These are phyloP conservation scores for Colletotrichum viniferum DNA, from an alignment of 2,329 filamentous ascomycete genomes.

Conservation along the genomic window DNA sequence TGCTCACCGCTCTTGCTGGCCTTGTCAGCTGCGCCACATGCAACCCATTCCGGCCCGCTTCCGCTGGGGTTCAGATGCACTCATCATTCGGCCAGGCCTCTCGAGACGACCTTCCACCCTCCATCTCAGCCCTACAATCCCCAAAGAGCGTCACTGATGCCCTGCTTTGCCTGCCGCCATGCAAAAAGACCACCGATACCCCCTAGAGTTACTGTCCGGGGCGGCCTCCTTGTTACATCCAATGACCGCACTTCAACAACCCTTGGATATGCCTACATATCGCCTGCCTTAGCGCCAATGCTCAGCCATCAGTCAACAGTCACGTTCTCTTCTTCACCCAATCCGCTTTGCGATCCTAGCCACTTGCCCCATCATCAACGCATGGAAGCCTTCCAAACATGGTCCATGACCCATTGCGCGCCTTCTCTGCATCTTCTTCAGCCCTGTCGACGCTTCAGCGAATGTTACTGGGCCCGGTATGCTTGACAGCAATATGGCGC, in stretches of 20 bases:
- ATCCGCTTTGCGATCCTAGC: background rate
- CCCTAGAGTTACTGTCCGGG: background rate
- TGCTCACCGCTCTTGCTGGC: conserved; percentile 13
- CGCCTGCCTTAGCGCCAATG: conserved; percentile 8
- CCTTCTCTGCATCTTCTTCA: conserved; percentile 13
- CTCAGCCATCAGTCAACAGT: conserved; percentile 7
- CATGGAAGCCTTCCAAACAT: background rate
- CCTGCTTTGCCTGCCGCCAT: background rate
- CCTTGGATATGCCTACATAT: background rate
- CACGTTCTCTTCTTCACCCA: background rate
- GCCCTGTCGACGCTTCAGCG: conserved; percentile 4
- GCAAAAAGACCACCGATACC: background rate
- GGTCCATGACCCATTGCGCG: background rate
- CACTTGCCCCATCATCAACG: background rate
- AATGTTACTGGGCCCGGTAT: background rate
- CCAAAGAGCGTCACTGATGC: background rate
- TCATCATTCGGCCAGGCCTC: background rate
- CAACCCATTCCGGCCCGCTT: conserved; percentile 9
- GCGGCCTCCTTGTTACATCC: conserved; percentile 7
- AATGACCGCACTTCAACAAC: background rate
- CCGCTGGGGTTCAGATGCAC: conserved; percentile 2
- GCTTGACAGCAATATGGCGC: background rate
- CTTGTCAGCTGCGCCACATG: conserved; percentile 17
- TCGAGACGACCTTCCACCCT: background rate
- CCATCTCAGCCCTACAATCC: conserved; percentile 19